Conservation (phyloP, 208 protist genomes). For the Crithidia brevicula region DNA sequence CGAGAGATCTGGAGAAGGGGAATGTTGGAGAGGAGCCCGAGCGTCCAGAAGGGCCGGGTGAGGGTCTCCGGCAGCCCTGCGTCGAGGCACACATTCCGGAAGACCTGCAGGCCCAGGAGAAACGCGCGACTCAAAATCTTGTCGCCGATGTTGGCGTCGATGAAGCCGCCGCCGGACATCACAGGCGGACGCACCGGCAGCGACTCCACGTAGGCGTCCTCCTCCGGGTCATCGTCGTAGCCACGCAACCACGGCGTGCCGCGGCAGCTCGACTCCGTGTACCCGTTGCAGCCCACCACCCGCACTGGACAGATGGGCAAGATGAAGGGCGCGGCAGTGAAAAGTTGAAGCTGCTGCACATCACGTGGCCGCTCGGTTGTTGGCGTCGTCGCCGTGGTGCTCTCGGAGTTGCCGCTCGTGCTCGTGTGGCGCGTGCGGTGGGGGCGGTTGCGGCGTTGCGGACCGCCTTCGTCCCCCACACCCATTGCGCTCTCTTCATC, state of each 20-base stretch:
- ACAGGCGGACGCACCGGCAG: constrained; percentile 52
- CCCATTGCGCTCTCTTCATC: too few species aligned
- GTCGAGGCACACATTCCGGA: constrained; percentile 42
- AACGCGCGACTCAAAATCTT: constrained; percentile 52
- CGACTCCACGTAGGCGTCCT: constrained; percentile 58
- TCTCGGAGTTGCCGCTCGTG: constrained; percentile 10
- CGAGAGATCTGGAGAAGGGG: constrained; percentile 48
- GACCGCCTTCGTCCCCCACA: neutral
- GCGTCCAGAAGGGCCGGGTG: constrained; percentile 44
- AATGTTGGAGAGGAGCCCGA: constrained; percentile 47
- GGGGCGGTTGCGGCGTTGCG: neutral
- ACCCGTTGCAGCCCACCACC: constrained; percentile 51
- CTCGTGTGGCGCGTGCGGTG: neutral
- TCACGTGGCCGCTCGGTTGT: constrained; percentile 20
- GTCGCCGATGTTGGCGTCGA: constrained; percentile 47
- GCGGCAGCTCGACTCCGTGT: constrained; percentile 44
- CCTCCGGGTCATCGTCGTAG: constrained; percentile 47
- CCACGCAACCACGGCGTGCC: constrained; percentile 65
- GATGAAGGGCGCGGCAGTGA: constrained; percentile 38
- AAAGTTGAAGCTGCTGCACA: constrained; percentile 32
- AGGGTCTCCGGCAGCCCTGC: constrained; percentile 50
- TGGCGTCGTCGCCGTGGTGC: constrained; percentile 1
- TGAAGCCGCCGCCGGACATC: constrained; percentile 41
- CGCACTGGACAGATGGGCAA: constrained; percentile 53
- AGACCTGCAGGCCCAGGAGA: constrained; percentile 45